Conservation (phyloP, 2,329 filamentous ascomycete species). For the Aphanocladium album region DNA sequence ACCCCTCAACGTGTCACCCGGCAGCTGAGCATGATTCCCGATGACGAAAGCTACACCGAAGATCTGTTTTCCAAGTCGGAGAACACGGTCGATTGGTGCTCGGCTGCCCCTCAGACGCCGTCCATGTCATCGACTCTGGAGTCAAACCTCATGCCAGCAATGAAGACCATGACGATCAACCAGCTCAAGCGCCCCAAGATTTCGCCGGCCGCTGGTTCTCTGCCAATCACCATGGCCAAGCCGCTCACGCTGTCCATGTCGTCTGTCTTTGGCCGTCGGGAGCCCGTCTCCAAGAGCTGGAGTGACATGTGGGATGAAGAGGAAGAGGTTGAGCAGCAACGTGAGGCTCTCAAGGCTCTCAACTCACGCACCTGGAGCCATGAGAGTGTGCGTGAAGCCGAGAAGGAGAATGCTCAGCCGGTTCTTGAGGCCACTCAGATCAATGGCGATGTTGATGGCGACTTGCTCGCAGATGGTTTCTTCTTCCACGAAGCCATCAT, state of each 20-base stretch:
- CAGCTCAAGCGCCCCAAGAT: slow-evolving; percentile 39
- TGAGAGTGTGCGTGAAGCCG: slow-evolving; percentile 50
- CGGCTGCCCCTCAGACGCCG: slow-evolving; percentile 68
- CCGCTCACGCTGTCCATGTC: slow-evolving; percentile 68
- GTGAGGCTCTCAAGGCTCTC: slow-evolving; percentile 51
- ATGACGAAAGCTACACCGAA: slow-evolving; percentile 73
- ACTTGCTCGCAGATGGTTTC: slow-evolving; percentile 64
- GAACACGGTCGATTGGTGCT: slow-evolving; percentile 71
- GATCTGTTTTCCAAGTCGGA: slow-evolving; percentile 81
- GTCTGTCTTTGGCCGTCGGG: slow-evolving; percentile 73
- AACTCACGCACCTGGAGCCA: slow-evolving; percentile 77
- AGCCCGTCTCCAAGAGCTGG: slow-evolving; percentile 95
- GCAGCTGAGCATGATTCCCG: slow-evolving; percentile 81
- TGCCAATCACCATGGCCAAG: slow-evolving; percentile 76
- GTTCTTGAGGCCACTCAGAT: slow-evolving; percentile 26
- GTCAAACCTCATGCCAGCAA: slow-evolving; percentile 74
- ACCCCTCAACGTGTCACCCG: slow-evolving; percentile 66
- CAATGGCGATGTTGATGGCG: slow-evolving; percentile 53
- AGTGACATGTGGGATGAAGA: slow-evolving; percentile 93
- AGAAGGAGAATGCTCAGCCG: slow-evolving; percentile 20
- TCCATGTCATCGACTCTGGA: slow-evolving; percentile 81
- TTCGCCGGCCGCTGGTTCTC: slow-evolving; percentile 60
- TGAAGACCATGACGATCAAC: slow-evolving; percentile 64
- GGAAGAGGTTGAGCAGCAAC: slow-evolving; percentile 57
- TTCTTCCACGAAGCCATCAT: slow-evolving; percentile 64